Evolutionary conservation across 305 asterid species (phyloP).

Genomic region (Striga hermonthica): DNA sequence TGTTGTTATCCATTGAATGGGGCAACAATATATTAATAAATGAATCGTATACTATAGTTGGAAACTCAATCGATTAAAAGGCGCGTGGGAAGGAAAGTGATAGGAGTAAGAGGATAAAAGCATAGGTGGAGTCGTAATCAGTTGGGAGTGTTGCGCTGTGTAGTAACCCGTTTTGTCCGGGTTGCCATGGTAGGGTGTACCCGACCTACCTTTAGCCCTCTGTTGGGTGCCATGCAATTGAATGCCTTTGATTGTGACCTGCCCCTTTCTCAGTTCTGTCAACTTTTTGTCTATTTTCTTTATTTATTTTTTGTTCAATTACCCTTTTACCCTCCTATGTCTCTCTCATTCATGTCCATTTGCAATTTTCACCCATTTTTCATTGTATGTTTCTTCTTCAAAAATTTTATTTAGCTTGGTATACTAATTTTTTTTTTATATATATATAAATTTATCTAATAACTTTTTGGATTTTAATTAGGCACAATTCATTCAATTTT

Average conservation of each 20-base stretch:
- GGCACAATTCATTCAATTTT: too few species aligned
- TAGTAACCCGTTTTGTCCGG: slow-evolving; percentile 68
- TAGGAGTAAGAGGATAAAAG: slow-evolving; percentile 34
- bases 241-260: slow-evolving; percentile 42
- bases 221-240: slow-evolving; percentile 49
- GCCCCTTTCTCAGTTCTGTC: slow-evolving; percentile 29
- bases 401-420: too few species aligned
- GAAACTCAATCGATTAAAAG: background rate
- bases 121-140: slow-evolving; percentile 38
- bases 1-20: too few species aligned
- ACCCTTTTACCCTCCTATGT: slow-evolving; percentile 3
- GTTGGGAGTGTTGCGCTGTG: slow-evolving; percentile 38
- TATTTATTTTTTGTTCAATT: background rate
- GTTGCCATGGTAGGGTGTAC: slow-evolving; percentile 39
- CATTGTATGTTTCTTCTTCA: too few species aligned
- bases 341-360: background rate
- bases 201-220: slow-evolving; percentile 35
- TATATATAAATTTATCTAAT: too few species aligned
- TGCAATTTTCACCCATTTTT: background rate
- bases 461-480: too few species aligned
- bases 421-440: too few species aligned
- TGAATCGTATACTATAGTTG: too few species aligned
- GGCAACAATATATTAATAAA: too few species aligned
- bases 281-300: slow-evolving; percentile 28
- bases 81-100: slow-evolving; percentile 41